A percentile compares a stretch with the other conserved stretches of the same genome.
Evolutionary conservation across 495 filamentous ascomycete species (phyloP).

Genomic region (Coniosporium apollinis): DNA sequence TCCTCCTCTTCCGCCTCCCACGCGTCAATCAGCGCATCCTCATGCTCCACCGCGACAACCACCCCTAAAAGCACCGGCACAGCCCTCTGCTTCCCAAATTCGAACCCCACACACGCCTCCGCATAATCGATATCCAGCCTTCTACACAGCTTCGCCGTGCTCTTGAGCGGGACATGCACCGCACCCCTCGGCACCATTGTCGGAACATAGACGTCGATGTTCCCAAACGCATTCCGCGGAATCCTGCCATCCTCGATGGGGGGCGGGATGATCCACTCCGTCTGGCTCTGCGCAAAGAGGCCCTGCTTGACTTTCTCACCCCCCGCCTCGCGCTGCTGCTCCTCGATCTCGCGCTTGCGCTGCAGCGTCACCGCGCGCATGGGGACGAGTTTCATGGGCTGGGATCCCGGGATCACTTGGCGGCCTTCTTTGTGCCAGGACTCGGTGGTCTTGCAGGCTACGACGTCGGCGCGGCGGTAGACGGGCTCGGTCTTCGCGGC

Average conservation of each 20-base stretch:
- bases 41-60: constrained; percentile 67
- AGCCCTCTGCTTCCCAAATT: constrained; percentile 85
- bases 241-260: constrained; percentile 60
- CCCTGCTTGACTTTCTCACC: constrained; percentile 76
- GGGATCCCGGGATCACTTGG: constrained; percentile 46
- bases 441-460: constrained; percentile 75
- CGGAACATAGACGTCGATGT: constrained; percentile 89
- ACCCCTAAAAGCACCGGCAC: constrained; percentile 85
- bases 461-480: constrained; percentile 62
- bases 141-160: constrained; percentile 63
- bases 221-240: constrained; percentile 88
- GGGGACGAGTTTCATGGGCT: constrained; percentile 72
- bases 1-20: constrained; percentile 53
- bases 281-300: constrained; percentile 71
- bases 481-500: constrained; percentile 61
- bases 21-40: constrained; percentile 58
- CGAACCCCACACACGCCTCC: constrained; percentile 91
- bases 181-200: constrained; percentile 82
- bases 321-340: constrained; percentile 59
- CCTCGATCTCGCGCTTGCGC: constrained; percentile 78
- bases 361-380: constrained; percentile 80
- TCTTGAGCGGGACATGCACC: constrained; percentile 63
- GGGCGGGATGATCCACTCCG: constrained; percentile 80
- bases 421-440: constrained; percentile 97
- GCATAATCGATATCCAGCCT: constrained; percentile 76